These are phyloP conservation scores for Suhomyces anneliseae DNA, from an alignment of 1,139 yeast genomes.

Conservation along the genomic window DNA sequence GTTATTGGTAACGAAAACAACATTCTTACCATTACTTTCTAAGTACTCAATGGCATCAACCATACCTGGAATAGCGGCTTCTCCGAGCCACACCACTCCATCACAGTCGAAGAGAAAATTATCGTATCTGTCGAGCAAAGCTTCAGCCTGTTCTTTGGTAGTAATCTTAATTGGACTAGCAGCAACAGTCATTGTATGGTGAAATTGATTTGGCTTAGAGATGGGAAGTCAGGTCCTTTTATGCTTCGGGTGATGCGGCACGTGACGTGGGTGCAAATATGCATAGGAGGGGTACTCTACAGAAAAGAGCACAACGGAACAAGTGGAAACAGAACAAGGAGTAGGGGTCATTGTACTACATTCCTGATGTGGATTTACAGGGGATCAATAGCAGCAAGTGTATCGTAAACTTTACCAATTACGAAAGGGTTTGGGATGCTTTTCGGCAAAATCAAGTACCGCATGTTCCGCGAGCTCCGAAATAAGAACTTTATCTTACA, in stretches of 20 bases:
- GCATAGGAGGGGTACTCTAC: background rate
- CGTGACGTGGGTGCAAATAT: constrained; percentile 8
- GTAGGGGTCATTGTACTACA: no score
- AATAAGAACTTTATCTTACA: no score
- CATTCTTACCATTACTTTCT: constrained; percentile 34
- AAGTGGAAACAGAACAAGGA: no score
- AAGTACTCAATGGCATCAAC: constrained; percentile 63
- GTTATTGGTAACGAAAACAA: constrained; percentile 43
- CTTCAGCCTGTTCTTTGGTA: constrained; percentile 30
- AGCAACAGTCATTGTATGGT: constrained; percentile 2
- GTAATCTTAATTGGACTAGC: constrained; percentile 4
- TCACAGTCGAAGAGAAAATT: constrained; percentile 92
- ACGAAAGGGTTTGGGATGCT: no score
- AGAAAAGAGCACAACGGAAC: no score
- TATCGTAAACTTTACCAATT: no score
- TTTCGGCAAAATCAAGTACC: no score
- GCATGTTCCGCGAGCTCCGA: no score
- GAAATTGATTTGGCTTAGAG: background rate
- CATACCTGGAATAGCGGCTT: constrained; percentile 68
- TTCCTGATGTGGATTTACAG: no score
- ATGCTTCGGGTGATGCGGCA: background rate
- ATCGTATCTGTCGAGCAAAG: constrained; percentile 65
- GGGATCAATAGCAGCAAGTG: no score
- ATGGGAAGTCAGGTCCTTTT: background rate
- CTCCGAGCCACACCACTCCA: constrained; percentile 90